Base-by-base conservation (phyloP, 495 filamentous ascomycete species). In the Polyplosphaeria fusca region DNA sequence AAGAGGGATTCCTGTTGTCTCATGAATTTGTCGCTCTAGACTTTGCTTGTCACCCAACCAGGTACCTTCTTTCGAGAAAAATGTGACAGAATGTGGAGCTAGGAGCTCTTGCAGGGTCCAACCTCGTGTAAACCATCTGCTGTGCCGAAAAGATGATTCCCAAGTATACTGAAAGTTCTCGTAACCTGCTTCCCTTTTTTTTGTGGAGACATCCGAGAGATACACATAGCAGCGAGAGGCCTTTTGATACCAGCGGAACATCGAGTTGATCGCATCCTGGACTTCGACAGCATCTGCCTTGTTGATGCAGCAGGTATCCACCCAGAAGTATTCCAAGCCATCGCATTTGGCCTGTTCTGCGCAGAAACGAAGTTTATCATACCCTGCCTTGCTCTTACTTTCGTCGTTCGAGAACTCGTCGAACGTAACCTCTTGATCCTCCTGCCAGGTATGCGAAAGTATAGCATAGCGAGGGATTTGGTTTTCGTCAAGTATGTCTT, bases 221-320 rank as follows among this genome's bases (percentile, higher is more conserved):
- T 42, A 42, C 11, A 42, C 7, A 20, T 42, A 42, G 39, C 39
- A 42, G 9, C 18, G 44, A 40, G 27, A 47, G 9, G 52, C 42
- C 14, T 49, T 40, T n/a, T 22, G 27, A 44, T 58, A 58, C 54
- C 50, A 58, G 9, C 50, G 50, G 40, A 55, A 60, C 55, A 60
- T 60, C 5, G 52, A 60, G 50, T 57, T 60, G 39, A 60, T 55
- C 5, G 55, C 55, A 4, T 55, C 19, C 48, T 13, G n/a, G 26
- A 60, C 22, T 38, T 60, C 52, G 23, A 23, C 20, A 19, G 9
- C 3, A 57, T 55, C 26, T 45, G 20, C 12, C 39, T 60, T 55
- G 27, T 58, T 37, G 47, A 58, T 58, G 27, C 50, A 58, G 37
- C 47, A 54, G n/a, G 54, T 58, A 28, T 58, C 55, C n/a, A 60